Base-by-base conservation (phyloP, 169 alveolate genomes). In the Eimeria sp. region DNA sequence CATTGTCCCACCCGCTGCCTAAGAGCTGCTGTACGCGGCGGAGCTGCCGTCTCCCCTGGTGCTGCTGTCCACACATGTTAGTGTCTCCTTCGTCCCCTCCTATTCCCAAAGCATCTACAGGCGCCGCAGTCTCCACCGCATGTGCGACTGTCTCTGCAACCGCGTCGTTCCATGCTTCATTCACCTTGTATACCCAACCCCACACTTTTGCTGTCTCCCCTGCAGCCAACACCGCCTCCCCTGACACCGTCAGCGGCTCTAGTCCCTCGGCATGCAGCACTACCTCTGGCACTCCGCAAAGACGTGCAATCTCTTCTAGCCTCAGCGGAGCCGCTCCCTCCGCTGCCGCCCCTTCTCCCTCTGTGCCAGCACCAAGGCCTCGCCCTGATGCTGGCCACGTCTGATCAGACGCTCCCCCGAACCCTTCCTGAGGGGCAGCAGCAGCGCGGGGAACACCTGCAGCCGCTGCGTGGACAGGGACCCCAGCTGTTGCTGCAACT, bases 121-220 rank as follows among this genome's bases (percentile, higher is more conserved):
- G 40, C 40, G 40, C 3, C 40, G 40, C 40, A 34, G 40, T 34
- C 40, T 34, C 40, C 40, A 34, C 40, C 40, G 40, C 40, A 34
- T 67, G 45, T 67, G 49, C 49, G 11, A 30, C 84, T 73, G 84
- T 40, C 84, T 73, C 58, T 20, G 22, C 47, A 5, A 70, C 89
- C 40, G 88, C 63, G 40, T 30, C 92, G 88, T 88, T 96, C 97
- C 92, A 96, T 45, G 86, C 95, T 65, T 97, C 96, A 78, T 95
- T 76, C 25, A 97, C 83, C 13, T 93, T 91, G 95, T 95, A 51
- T 22, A 96, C 92, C 96, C 96, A 97, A 58, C 96, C 76, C 98
- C 98, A 97, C 75, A 97, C 96, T 57, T 88, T 97, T 40, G 96
- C 80, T 6, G 97, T 95, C 47, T 97, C 98, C 61, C 94, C 96